phyloP scores from a whole-genome alignment of 2,329 filamentous ascomycete species.

The Fusarium transvaalense region DNA sequence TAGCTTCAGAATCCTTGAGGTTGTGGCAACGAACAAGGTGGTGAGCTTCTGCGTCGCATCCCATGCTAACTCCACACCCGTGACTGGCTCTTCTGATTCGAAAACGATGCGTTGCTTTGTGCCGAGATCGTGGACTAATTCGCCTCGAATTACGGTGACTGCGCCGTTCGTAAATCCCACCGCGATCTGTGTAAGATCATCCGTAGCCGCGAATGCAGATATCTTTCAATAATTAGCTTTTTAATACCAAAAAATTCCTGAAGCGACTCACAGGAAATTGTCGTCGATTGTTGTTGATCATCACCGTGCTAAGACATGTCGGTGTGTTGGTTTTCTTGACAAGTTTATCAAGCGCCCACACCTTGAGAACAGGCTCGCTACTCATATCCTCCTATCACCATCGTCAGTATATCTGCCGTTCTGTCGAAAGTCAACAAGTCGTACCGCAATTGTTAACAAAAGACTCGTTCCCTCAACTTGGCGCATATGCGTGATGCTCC shows the following conservation, averaged over 20 bases:
- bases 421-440: background rate
- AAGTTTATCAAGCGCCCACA: conserved; percentile 95
- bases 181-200: conserved; percentile 91
- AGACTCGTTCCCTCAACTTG: conserved; percentile 90
- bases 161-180: conserved; percentile 96
- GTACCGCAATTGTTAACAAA: conserved; percentile 81
- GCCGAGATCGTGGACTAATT: conserved; percentile 94
- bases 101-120: conserved; percentile 95
- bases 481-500: conserved; percentile 89
- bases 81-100: conserved; percentile 96
- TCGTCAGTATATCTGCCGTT: conserved; percentile 20
- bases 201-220: conserved; percentile 87
- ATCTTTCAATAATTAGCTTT: conserved; percentile 63
- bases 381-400: conserved; percentile 79
- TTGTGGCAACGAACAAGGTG: conserved; percentile 92
- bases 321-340: conserved; percentile 95
- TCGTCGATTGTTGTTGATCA: conserved; percentile 89
- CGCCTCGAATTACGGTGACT: conserved; percentile 92
- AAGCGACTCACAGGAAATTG: conserved; percentile 80
- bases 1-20: conserved; percentile 85
- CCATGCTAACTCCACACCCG: conserved; percentile 82
- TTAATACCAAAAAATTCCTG: accelerated
- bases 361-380: conserved; percentile 88
- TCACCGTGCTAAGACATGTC: conserved; percentile 86
- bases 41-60: conserved; percentile 67